Evolutionary conservation across 1,139 yeast species (phyloP).

Genomic region (Yamadazyma jaroonii): DNA sequence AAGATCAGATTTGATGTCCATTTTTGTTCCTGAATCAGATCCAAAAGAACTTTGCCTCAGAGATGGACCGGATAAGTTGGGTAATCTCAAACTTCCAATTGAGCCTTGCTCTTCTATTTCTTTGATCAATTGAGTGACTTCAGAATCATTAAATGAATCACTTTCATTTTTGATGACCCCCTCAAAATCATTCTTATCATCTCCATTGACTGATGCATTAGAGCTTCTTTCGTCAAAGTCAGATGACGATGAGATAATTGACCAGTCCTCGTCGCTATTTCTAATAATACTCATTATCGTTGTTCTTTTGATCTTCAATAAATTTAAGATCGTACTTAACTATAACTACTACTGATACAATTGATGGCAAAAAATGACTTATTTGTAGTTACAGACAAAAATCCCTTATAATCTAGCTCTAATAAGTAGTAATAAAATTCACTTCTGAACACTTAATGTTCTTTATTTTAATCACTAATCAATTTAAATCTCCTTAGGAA

Average conservation of each 20-base stretch:
- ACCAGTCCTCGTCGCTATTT: slow-evolving; percentile 40
- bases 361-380: too few relatives aligned
- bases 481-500: not conserved
- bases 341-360: too few relatives aligned
- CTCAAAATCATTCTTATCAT: not conserved
- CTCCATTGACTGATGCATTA: slow-evolving; percentile 7
- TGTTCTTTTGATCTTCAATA: not conserved
- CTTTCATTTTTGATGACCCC: not conserved
- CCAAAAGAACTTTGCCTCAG: slow-evolving; percentile 1
- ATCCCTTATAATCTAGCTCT: too few relatives aligned
- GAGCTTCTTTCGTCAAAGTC: slow-evolving; percentile 36
- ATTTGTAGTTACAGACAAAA: too few relatives aligned
- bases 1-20: not conserved
- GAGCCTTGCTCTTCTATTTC: slow-evolving; percentile 4
- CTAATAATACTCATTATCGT: slow-evolving; percentile 3
- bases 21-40: not conserved
- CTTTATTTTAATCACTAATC: too few relatives aligned
- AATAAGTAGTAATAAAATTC: too few relatives aligned
- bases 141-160: slow-evolving; percentile 2
- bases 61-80: slow-evolving; percentile 7
- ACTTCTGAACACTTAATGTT: too few relatives aligned
- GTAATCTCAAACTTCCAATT: slow-evolving; percentile 18
- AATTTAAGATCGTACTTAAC: not conserved
- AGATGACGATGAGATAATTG: slow-evolving; percentile 44
- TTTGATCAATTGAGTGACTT: slow-evolving; percentile 5